Evolutionary conservation across 2,329 filamentous ascomycete species (phyloP).

Genomic region (Conoideocrella luteorostrata): DNA sequence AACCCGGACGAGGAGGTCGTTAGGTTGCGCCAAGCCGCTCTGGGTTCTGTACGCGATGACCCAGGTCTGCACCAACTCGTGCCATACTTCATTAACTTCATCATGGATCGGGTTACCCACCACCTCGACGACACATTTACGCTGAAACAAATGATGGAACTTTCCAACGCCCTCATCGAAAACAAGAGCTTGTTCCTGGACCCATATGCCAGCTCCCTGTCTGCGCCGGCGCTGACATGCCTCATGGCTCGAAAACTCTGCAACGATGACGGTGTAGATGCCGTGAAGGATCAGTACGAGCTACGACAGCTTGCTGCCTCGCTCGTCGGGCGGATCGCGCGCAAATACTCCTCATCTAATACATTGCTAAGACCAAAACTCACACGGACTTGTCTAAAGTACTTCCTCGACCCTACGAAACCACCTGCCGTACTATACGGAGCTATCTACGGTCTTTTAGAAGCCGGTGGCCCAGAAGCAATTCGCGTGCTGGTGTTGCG

Average conservation of each 20-base stretch:
- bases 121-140: slow-evolving; percentile 85
- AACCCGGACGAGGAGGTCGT: slow-evolving; percentile 70
- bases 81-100: slow-evolving; percentile 94
- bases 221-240: slow-evolving; percentile 86
- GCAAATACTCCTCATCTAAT: slow-evolving; percentile 75
- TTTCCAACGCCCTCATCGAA: slow-evolving; percentile 75
- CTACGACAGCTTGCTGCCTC: slow-evolving; percentile 81
- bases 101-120: slow-evolving; percentile 93
- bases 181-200: slow-evolving; percentile 73
- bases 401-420: slow-evolving; percentile 81
- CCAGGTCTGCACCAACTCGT: slow-evolving; percentile 91
- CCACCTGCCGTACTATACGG: slow-evolving; percentile 83
- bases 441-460: slow-evolving; percentile 71
- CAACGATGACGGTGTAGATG: slow-evolving; percentile 43
- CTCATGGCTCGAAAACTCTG: slow-evolving; percentile 74
- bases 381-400: slow-evolving; percentile 86
- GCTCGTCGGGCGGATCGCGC: slow-evolving; percentile 70
- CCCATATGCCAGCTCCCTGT: slow-evolving; percentile 57
- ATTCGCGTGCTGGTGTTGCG: slow-evolving; percentile 50
- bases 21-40: slow-evolving; percentile 71
- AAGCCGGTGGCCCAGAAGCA: slow-evolving; percentile 63
- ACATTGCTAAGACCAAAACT: slow-evolving; percentile 80
- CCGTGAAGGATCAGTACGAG: slow-evolving; percentile 60
- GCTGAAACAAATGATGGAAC: slow-evolving; percentile 85
- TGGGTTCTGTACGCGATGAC: slow-evolving; percentile 80